Evolutionary conservation across 805 yeast genomes (phyloP).

Genomic region (Cyberlindnera saturnus): DNA sequence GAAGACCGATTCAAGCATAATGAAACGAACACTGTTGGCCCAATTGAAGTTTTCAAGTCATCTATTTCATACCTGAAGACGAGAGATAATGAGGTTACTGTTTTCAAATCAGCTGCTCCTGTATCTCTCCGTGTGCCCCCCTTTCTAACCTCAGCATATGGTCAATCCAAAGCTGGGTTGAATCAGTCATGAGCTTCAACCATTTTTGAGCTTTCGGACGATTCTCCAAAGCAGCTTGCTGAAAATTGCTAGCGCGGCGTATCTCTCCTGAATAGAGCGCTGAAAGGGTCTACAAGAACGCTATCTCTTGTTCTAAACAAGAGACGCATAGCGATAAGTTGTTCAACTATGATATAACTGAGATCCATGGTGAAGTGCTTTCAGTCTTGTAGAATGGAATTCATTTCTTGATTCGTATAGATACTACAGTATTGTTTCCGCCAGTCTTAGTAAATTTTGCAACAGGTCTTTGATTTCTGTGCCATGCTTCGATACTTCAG

Average conservation of each 20-base stretch:
- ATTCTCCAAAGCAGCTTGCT: conserved; percentile 18
- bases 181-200: conserved; percentile 23
- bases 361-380: background rate
- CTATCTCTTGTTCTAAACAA: background rate
- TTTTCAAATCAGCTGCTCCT: conserved; percentile 24
- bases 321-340: background rate
- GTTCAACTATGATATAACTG: background rate
- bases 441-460: too few relatives aligned
- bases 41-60: conserved; percentile 1
- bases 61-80: conserved; percentile 14
- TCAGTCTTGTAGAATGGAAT: too few relatives aligned
- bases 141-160: conserved; percentile 25
- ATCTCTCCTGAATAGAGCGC: too few relatives aligned
- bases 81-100: conserved; percentile 18
- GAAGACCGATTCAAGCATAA: conserved; percentile 1
- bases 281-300: too few relatives aligned
- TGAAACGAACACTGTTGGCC: background rate
- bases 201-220: too few relatives aligned
- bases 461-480: too few relatives aligned
- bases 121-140: conserved; percentile 20
- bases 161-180: conserved; percentile 31
- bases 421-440: too few relatives aligned
- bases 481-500: too few relatives aligned
- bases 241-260: background rate
- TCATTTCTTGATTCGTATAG: too few relatives aligned